These are phyloP conservation scores for Phytophthora kernoviae DNA, from an alignment of 352 stramenopile genomes.

Conservation along the genomic window DNA sequence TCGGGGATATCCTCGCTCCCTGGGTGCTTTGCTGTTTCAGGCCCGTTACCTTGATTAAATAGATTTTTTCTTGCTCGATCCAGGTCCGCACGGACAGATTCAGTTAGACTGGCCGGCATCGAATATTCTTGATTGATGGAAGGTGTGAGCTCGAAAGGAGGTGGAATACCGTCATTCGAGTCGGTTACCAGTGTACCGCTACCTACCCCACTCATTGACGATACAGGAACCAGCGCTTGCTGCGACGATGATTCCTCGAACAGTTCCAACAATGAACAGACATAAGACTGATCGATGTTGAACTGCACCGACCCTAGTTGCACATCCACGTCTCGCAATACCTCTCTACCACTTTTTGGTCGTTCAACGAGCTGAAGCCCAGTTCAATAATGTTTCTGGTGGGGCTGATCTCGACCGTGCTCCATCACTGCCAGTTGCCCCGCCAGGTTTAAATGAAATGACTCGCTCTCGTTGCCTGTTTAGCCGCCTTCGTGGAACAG, in stretches of 20 bases:
- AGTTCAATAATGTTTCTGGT: slow-evolving; percentile 69
- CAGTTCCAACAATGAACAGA: slow-evolving; percentile 77
- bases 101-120: slow-evolving; percentile 72
- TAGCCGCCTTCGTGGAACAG: slow-evolving; percentile 31
- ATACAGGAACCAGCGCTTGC: slow-evolving; percentile 33
- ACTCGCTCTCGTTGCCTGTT: slow-evolving; percentile 64
- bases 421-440: slow-evolving; percentile 18
- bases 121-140: slow-evolving; percentile 74
- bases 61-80: slow-evolving; percentile 75
- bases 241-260: slow-evolving; percentile 74
- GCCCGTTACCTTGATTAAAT: slow-evolving; percentile 31
- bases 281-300: slow-evolving; percentile 86
- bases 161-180: slow-evolving; percentile 37
- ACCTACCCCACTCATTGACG: slow-evolving; percentile 20
- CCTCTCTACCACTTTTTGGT: slow-evolving; percentile 62
- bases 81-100: slow-evolving; percentile 82
- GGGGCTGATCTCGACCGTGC: slow-evolving; percentile 17
- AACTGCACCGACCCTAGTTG: slow-evolving; percentile 79
- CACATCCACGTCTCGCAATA: slow-evolving; percentile 65
- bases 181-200: slow-evolving; percentile 14
- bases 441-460: slow-evolving; percentile 57
- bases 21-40: slow-evolving; percentile 5
- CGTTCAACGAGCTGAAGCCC: slow-evolving; percentile 56
- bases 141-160: slow-evolving; percentile 64
- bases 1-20: slow-evolving; percentile 7